These are phyloP conservation scores for Acanthamoeba royreba DNA, from an alignment of 208 protist genomes.

Conservation along the genomic window DNA sequence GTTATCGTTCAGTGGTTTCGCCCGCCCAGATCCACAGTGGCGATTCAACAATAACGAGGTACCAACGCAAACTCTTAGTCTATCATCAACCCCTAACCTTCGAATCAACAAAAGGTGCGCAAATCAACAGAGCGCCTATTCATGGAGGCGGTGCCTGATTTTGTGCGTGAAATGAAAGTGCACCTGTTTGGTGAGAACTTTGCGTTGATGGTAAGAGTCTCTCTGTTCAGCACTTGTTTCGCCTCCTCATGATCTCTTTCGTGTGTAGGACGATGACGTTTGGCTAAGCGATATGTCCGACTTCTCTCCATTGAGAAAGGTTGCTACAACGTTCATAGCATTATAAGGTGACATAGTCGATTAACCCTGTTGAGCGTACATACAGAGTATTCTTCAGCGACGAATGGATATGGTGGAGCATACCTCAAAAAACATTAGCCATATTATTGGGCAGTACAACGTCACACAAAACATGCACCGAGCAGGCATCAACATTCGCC, in stretches of 20 bases:
- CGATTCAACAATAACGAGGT: constrained; percentile 18
- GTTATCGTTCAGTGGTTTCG: constrained; percentile 25
- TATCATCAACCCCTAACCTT: not conserved
- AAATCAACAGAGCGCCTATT: not conserved
- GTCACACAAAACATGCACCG: not conserved
- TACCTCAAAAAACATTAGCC: not conserved
- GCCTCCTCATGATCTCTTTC: not conserved
- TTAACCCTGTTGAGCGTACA: too few species aligned
- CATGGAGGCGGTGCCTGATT: not conserved
- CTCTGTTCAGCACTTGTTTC: too few species aligned
- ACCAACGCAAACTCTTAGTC: not conserved
- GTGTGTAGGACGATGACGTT: not conserved
- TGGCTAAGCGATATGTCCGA: not conserved
- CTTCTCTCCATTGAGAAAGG: not conserved
- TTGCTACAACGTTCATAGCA: too few species aligned
- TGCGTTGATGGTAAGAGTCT: not conserved
- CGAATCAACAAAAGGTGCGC: not conserved
- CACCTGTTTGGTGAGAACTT: constrained; percentile 5
- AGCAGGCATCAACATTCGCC: constrained; percentile 1
- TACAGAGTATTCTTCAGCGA: not conserved
- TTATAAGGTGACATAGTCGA: too few species aligned
- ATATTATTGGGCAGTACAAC: not conserved
- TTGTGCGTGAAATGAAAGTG: not conserved
- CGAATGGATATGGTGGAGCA: not conserved
- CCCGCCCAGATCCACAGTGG: not conserved